Evolutionary conservation across 805 yeast species (phyloP).

Genomic region (Kazachstania kunashirensis): DNA sequence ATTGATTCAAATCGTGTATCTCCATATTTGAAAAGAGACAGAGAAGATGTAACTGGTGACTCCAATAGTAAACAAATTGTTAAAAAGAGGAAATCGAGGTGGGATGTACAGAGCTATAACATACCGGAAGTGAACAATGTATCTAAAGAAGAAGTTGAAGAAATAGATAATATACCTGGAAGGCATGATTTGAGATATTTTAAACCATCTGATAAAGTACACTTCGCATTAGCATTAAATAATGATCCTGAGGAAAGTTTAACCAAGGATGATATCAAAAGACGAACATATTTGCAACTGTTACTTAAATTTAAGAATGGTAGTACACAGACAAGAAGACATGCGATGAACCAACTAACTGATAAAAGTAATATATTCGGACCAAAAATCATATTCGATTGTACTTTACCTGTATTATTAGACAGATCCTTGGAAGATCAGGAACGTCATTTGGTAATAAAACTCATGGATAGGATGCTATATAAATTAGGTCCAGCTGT

Average conservation of each 20-base stretch:
- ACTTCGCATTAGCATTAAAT: slow-evolving; percentile 53
- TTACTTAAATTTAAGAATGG: slow-evolving; percentile 74
- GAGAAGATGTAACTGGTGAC: slow-evolving; percentile 27
- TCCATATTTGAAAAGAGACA: slow-evolving; percentile 31
- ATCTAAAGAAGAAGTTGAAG: slow-evolving; percentile 22
- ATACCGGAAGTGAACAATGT: slow-evolving; percentile 39
- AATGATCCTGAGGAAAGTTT: slow-evolving; percentile 28
- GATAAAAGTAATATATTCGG: slow-evolving; percentile 60
- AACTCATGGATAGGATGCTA: slow-evolving; percentile 60
- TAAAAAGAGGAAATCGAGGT: slow-evolving; percentile 19
- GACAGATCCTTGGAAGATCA: slow-evolving; percentile 68
- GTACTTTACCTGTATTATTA: slow-evolving; percentile 64
- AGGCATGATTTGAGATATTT: slow-evolving; percentile 56
- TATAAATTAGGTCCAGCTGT: slow-evolving; percentile 55
- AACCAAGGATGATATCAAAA: slow-evolving; percentile 45
- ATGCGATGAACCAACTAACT: slow-evolving; percentile 55
- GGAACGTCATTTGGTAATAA: slow-evolving; percentile 75
- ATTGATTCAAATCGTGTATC: slow-evolving; percentile 28
- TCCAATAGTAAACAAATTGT: slow-evolving; percentile 11
- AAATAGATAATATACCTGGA: slow-evolving; percentile 38
- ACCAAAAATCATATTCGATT: slow-evolving; percentile 56
- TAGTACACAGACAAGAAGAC: slow-evolving; percentile 53
- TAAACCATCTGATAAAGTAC: slow-evolving; percentile 60
- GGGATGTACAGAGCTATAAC: slow-evolving; percentile 36
- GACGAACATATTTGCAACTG: slow-evolving; percentile 50